Evolutionary conservation across 805 yeast genomes (phyloP), one percentile per base, ranked within the genome.

Genomic region (Candida nitratophila): DNA sequence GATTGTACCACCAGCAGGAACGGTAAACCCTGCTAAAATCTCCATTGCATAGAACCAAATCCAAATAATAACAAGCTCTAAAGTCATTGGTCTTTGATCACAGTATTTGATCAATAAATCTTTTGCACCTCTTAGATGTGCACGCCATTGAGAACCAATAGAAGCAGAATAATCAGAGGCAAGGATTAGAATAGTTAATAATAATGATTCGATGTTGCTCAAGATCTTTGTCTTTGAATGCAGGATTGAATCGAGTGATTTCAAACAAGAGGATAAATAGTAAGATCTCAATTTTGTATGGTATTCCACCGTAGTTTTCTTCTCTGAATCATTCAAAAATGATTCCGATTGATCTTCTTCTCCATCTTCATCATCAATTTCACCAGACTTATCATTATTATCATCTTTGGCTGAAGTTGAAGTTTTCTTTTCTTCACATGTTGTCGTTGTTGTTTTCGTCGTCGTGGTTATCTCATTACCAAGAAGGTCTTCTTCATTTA

Each of bases 121-220:
- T 52, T 80, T 81, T 1, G 86, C 87, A 14, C 87, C 87, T 49
- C 76, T 61, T 16, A 82, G 61, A 62, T 82, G 88, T 0, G 83
- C 77, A 46, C 85, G 64, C 89, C 88, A 82, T 50, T 76, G 75
- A 32, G 77, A 74, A 40, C 76, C 78, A 9, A 70, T 65, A 8
- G 78, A 73, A 2, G 79, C 71, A 0, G 86, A 81, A 53, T 77
- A 79, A 29, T 81, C 82, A 1, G 81, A 70, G 0, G 90, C 85
- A 21, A 85, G 63, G 26, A 85, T 65, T 32, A 84, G 67, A 2
- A 83, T 85, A 0, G 93, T 85, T 29, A 85, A 58, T 14, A 84
- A 68, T 6, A 84, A 73, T 0, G 86, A 79, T 53, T 84, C 91
- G 29, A 83, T 80, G 52, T 83, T 81, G 32, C 74, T 70, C 44